Evolutionary conservation across 1,139 yeast species (phyloP).

Genomic region (Debaryomyces sp.): DNA sequence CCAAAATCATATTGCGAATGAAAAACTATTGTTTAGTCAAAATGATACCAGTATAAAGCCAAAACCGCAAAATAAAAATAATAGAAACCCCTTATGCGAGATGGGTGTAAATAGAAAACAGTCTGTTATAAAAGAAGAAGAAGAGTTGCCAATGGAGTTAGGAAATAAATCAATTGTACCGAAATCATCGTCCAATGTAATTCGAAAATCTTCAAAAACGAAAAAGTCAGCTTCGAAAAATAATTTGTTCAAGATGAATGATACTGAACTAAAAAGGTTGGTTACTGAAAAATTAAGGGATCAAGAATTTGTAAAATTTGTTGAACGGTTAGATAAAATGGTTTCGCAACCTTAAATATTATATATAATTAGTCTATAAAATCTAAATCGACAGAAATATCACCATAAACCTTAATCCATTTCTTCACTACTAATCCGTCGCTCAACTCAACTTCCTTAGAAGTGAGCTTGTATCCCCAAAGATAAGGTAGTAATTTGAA

Average conservation of each 20-base stretch:
- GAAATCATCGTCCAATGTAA: not conserved
- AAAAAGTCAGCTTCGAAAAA: not conserved
- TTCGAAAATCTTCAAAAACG: not conserved
- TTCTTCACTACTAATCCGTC: slow-evolving; percentile 60
- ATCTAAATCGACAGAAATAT: not conserved
- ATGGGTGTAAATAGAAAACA: not conserved
- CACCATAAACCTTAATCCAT: slow-evolving; percentile 44
- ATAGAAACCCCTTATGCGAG: not conserved
- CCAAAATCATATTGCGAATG: not conserved
- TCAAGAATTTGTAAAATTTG: slow-evolving; percentile 13
- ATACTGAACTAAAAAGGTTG: slow-evolving; percentile 13
- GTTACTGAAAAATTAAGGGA: slow-evolving; percentile 13
- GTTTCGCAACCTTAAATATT: slow-evolving; percentile 8
- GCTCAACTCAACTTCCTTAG: slow-evolving; percentile 39
- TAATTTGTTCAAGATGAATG: slow-evolving; percentile 15
- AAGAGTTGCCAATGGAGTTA: not conserved
- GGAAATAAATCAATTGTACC: not conserved
- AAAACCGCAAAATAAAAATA: not conserved
- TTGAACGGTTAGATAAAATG: slow-evolving; percentile 10
- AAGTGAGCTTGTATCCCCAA: slow-evolving; percentile 43
- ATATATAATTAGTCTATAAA: slow-evolving; percentile 4
- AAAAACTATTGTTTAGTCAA: not conserved
- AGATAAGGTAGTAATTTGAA: slow-evolving; percentile 49
- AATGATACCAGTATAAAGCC: not conserved
- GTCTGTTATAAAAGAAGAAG: slow-evolving; percentile 1